These are phyloP conservation scores for Macroventuria anomochaeta DNA, from an alignment of 2,329 filamentous ascomycete species.

Conservation along the genomic window DNA sequence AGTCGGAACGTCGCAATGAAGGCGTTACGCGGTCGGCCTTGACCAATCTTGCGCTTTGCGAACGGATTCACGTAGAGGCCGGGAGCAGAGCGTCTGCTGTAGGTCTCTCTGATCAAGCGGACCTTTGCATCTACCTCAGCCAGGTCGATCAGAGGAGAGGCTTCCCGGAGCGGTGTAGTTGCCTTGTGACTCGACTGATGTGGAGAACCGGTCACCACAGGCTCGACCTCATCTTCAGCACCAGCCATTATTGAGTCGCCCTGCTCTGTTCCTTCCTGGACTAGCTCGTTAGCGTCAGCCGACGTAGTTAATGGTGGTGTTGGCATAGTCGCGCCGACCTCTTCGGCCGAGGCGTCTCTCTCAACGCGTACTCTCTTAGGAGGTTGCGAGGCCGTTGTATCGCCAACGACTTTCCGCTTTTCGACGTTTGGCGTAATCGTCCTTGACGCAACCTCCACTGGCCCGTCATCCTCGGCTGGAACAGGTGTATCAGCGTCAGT, in stretches of 20 bases:
- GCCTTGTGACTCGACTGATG: background rate
- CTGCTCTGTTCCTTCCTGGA: background rate
- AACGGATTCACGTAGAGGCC: constrained; percentile 56
- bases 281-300: background rate
- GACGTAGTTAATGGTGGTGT: background rate
- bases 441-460: background rate
- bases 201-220: background rate
- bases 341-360: background rate
- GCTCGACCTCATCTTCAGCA: background rate
- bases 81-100: constrained; percentile 40
- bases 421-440: background rate
- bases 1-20: constrained; percentile 54
- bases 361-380: constrained; percentile 6
- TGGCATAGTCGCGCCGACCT: background rate
- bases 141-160: background rate
- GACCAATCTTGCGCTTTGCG: constrained; percentile 44
- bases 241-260: background rate
- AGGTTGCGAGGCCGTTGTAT: background rate
- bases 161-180: background rate
- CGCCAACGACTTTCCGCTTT: constrained; percentile 8
- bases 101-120: constrained; percentile 31
- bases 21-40: constrained; percentile 53
- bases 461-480: background rate
- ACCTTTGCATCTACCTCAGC: background rate
- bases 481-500: background rate